Base-by-base conservation (phyloP, 495 filamentous ascomycete species). In the Hyaloscypha bicolor region DNA sequence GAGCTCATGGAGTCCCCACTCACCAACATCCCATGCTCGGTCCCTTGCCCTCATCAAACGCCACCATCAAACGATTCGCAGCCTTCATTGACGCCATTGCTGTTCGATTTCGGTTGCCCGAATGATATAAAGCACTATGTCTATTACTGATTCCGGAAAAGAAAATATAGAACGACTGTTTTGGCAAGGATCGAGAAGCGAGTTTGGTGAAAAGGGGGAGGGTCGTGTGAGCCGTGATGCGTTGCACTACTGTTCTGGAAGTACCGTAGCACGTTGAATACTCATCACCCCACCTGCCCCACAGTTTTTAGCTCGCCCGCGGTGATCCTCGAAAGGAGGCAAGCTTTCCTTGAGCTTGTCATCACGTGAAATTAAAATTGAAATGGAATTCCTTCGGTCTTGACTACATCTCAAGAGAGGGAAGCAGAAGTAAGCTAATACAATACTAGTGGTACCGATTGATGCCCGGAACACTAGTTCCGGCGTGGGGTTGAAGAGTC, bases 21-120 rank as follows among this genome's bases (percentile, higher is more conserved):
- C n/a, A 69, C 68, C 69, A 74, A 42, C 60, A 81, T 42, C 91
- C 91, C 71, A 91, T 88, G 61, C 82, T 82, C 3, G 88, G 77
- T 9, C 85, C 80, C 55, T 79, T 81, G 53, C 79, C 83, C 59
- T 83, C 83, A 45, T 78, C 68, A 42, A 93, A 82, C 48, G 84
- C 83, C 53, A 82, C 83, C 71, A 86, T 86, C 55, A 92, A 74
- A 60, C 83, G 79, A 75, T 90, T 93, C 25, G 86, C 84, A 64
- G 81, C 75, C 72, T 90, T 79, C 88, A 93, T 91, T 56, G 67
- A 52, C 6, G 61, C 61, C 61, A 60, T 63, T 60, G 42, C 16
- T 45, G 39, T 31, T 52, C 42, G 42, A 48, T 12, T 19, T 48
- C 16, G 42, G 42, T 48, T 48, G 42, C 42, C 42, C 42, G 42